Evolutionary conservation across 2,329 filamentous ascomycete species (phyloP).

Genomic region (Pezicula neosporulosa): DNA sequence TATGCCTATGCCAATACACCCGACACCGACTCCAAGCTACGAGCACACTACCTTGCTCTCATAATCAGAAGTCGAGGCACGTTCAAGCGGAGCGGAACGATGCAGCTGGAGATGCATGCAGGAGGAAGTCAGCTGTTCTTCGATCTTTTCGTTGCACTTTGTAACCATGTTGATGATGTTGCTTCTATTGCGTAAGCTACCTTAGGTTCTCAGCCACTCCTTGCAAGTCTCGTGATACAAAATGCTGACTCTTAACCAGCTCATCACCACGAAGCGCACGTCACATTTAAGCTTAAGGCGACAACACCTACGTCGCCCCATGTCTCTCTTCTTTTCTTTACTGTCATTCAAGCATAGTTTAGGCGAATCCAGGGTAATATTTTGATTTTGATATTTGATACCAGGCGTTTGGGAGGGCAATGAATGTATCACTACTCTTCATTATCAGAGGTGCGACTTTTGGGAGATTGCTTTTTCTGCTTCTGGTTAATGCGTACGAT

Average conservation of each 20-base stretch:
- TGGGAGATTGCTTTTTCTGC: background rate
- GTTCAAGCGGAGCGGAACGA: conserved; percentile 90
- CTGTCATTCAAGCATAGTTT: background rate
- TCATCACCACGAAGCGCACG: conserved; percentile 9
- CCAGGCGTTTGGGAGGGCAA: conserved; percentile 19
- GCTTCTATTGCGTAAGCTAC: conserved; percentile 50
- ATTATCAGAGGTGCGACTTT: background rate
- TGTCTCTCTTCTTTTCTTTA: conserved; percentile 9
- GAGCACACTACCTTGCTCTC: conserved; percentile 86
- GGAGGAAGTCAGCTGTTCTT: conserved; percentile 85
- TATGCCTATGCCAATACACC: conserved; percentile 88
- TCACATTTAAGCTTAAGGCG: background rate
- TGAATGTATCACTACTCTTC: conserved; percentile 25
- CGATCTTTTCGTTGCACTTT: conserved; percentile 88
- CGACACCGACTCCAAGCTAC: conserved; percentile 83
- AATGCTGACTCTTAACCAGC: background rate
- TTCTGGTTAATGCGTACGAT: background rate
- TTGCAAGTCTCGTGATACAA: background rate
- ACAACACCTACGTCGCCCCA: background rate
- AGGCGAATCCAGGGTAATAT: background rate
- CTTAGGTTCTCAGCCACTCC: background rate
- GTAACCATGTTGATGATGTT: conserved; percentile 80
- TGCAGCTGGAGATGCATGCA: conserved; percentile 91
- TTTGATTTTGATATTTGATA: conserved; percentile 13
- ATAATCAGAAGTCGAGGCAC: conserved; percentile 85